Evolutionary conservation across 2,329 filamentous ascomycete species (phyloP).

Genomic region (Clarireedia hainanense): DNA sequence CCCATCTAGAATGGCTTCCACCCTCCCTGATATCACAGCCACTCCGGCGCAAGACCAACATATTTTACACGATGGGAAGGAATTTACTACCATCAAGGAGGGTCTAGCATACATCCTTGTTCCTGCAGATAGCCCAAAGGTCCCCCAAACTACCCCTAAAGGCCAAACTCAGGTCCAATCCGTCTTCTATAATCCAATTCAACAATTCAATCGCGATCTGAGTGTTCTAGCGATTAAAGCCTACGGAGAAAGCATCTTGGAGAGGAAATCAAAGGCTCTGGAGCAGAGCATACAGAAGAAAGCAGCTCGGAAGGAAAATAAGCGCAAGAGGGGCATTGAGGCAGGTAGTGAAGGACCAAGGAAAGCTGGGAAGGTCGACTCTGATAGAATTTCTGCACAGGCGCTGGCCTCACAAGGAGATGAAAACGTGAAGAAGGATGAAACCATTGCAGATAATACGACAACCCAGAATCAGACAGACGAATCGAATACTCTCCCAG

Average conservation of each 20-base stretch:
- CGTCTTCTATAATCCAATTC: slow-evolving; percentile 98
- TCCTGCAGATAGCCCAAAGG: slow-evolving; percentile 42
- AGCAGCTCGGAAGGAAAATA: slow-evolving; percentile 36
- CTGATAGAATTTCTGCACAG: not conserved
- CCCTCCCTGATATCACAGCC: slow-evolving; percentile 21
- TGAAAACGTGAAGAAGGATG: not conserved
- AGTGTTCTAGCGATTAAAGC: slow-evolving; percentile 88
- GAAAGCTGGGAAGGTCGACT: slow-evolving; percentile 30
- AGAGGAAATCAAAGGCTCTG: slow-evolving; percentile 37
- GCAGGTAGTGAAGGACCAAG: slow-evolving; percentile 24
- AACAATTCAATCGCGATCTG: slow-evolving; percentile 96
- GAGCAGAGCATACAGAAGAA: slow-evolving; percentile 32
- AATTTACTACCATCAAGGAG: slow-evolving; percentile 56
- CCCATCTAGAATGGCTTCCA: not conserved
- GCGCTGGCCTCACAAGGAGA: not conserved
- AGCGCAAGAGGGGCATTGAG: slow-evolving; percentile 36
- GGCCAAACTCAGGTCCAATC: slow-evolving; percentile 59
- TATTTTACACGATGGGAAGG: slow-evolving; percentile 38
- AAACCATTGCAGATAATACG: not conserved
- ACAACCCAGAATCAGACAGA: not conserved
- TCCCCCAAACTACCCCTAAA: slow-evolving; percentile 36
- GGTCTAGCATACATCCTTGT: slow-evolving; percentile 61
- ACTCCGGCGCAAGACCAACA: slow-evolving; percentile 26
- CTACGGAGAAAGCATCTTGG: slow-evolving; percentile 64
- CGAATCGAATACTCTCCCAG: not conserved